Evolutionary conservation across 1,139 yeast genomes (phyloP).

Genomic region (Zhuliangozyma parablackwelliae): DNA sequence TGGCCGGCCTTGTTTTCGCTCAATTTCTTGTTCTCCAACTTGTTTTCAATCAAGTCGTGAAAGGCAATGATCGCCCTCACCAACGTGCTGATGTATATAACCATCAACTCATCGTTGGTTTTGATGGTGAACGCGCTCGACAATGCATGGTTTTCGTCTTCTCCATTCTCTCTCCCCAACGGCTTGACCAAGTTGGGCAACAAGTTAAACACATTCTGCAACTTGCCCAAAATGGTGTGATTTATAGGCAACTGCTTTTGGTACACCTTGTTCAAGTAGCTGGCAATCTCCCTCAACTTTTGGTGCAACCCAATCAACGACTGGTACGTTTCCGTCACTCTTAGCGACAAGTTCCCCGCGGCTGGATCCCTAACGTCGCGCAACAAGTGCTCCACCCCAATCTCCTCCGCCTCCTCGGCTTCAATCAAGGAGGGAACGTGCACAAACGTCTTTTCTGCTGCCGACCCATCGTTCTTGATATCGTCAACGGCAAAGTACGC

Average conservation of each 20-base stretch:
- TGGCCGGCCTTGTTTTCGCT: conserved; percentile 31
- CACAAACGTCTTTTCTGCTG: conserved; percentile 87
- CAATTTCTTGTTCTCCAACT: conserved; percentile 69
- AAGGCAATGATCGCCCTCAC: conserved; percentile 94
- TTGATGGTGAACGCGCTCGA: conserved; percentile 82
- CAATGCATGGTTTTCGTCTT: conserved; percentile 44
- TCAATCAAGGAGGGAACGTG: conserved; percentile 90
- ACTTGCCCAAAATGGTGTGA: conserved; percentile 83
- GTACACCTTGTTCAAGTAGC: conserved; percentile 73
- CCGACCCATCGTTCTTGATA: conserved; percentile 93
- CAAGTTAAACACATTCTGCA: conserved; percentile 91
- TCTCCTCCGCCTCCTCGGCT: conserved; percentile 99
- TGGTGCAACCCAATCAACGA: conserved; percentile 83
- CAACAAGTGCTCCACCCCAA: conserved; percentile 93
- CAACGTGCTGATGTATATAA: conserved; percentile 81
- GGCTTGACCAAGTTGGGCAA: conserved; percentile 66
- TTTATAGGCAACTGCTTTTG: conserved; percentile 75
- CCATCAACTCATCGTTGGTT: conserved; percentile 94
- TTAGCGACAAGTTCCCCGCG: conserved; percentile 84
- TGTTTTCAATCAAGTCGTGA: conserved; percentile 94
- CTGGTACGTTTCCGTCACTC: conserved; percentile 83
- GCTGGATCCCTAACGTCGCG: conserved; percentile 97
- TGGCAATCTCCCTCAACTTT: conserved; percentile 74
- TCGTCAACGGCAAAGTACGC: conserved; percentile 94
- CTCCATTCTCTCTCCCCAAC: not conserved